phyloP scores from a whole-genome alignment of 2,329 filamentous ascomycete genomes.

The Verticillium isaacii region DNA sequence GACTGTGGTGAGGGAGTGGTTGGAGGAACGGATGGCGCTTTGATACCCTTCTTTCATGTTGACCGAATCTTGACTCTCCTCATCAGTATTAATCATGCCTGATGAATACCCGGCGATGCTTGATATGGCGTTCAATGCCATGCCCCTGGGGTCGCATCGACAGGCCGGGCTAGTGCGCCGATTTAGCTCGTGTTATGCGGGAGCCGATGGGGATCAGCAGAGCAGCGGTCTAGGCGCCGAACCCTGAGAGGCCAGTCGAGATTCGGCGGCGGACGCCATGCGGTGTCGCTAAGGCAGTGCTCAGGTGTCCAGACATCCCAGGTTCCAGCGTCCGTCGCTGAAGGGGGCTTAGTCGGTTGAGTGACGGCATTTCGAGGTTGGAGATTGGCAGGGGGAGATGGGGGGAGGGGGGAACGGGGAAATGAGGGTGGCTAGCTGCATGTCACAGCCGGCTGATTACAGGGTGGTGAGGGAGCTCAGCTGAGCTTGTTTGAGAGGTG shows the following conservation, averaged over 20 bases:
- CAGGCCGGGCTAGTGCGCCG: not conserved
- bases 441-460: not conserved
- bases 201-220: not conserved
- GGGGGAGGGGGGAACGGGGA: not conserved
- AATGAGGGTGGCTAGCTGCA: not conserved
- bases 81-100: not conserved
- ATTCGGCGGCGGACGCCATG: not conserved
- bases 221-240: not conserved
- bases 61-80: not conserved
- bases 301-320: not conserved
- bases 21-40: constrained; percentile 14
- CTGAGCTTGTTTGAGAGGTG: not conserved
- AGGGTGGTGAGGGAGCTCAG: not conserved
- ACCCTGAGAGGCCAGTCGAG: not conserved
- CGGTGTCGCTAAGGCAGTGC: not conserved
- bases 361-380: constrained; percentile 2
- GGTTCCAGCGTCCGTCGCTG: not conserved
- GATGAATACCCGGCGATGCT: not conserved
- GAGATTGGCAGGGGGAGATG: not conserved
- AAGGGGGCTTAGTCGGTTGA: not conserved
- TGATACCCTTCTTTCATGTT: not conserved
- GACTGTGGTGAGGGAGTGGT: constrained; percentile 22
- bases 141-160: not conserved
- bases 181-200: not conserved
- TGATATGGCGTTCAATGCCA: not conserved